Evolutionary conservation across 2,329 filamentous ascomycete species (phyloP).

Genomic region (Cadophora luteo-olivacea): DNA sequence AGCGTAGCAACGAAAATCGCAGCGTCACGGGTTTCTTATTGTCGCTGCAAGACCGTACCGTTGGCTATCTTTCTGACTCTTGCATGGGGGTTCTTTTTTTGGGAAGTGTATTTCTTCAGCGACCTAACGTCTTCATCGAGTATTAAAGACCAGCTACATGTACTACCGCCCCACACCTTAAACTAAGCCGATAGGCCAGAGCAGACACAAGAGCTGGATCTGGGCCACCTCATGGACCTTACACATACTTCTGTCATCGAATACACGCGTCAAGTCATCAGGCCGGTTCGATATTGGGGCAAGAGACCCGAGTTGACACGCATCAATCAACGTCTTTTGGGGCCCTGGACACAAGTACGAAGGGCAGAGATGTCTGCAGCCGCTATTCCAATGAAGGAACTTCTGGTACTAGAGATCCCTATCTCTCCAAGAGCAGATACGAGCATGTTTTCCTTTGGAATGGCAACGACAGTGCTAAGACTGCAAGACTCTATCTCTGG

Average conservation of each 20-base stretch:
- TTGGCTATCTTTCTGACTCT: background rate
- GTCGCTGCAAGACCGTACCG: background rate
- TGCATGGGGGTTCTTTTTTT: background rate
- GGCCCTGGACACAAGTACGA: slow-evolving; percentile 8
- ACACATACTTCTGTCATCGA: slow-evolving; percentile 1
- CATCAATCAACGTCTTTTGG: background rate
- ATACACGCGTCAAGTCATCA: slow-evolving; percentile 14
- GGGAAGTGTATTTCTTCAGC: slow-evolving; percentile 12
- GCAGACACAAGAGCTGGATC: background rate
- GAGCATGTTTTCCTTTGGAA: slow-evolving; percentile 16
- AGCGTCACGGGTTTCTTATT: background rate
- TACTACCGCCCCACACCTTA: background rate
- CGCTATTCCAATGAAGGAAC: background rate
- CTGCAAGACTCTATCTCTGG: slow-evolving; percentile 1
- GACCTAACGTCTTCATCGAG: background rate
- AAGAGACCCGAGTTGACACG: slow-evolving; percentile 12
- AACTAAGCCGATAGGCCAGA: background rate
- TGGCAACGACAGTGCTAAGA: slow-evolving; percentile 9
- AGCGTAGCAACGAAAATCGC: background rate
- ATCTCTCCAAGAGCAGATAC: background rate
- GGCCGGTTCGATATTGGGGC: slow-evolving; percentile 1
- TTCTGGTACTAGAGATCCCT: background rate
- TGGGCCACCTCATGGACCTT: background rate
- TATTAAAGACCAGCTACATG: background rate
- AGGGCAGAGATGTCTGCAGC: background rate